phyloP scores from a whole-genome alignment of 2,329 filamentous ascomycete species.

The Fusarium albosuccineum region DNA sequence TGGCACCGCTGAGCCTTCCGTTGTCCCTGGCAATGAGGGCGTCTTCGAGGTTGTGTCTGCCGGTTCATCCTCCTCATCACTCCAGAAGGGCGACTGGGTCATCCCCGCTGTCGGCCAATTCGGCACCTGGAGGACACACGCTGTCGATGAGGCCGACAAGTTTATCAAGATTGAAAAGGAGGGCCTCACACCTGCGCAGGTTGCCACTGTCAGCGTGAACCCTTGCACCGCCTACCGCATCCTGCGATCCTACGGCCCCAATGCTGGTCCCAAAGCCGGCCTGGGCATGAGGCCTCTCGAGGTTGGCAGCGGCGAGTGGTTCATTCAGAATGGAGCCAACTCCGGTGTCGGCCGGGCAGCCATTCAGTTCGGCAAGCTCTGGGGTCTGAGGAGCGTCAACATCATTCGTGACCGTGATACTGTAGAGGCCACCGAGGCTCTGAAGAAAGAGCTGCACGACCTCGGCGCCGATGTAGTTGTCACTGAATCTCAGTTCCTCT shows the following conservation, averaged over 20 bases:
- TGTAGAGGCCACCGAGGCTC: conserved; percentile 71
- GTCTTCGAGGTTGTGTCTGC: conserved; percentile 88
- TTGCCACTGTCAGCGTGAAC: conserved; percentile 91
- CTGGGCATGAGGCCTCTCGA: conserved; percentile 61
- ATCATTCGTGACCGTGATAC: conserved; percentile 81
- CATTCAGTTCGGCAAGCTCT: conserved; percentile 86
- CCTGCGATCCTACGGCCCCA: conserved; percentile 80
- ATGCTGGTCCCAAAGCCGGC: conserved; percentile 59
- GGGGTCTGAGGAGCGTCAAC: conserved; percentile 93
- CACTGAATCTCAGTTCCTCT: conserved; percentile 67
- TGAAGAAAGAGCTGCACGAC: conserved; percentile 64
- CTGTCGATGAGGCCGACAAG: conserved; percentile 68
- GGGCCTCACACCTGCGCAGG: conserved; percentile 80
- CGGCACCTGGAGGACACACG: conserved; percentile 96
- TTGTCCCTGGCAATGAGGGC: conserved; percentile 90
- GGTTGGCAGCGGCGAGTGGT: conserved; percentile 79
- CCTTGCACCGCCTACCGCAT: conserved; percentile 95
- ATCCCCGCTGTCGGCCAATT: conserved; percentile 86
- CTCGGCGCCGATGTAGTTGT: conserved; percentile 71
- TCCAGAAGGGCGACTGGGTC: conserved; percentile 90
- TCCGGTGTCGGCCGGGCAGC: conserved; percentile 91
- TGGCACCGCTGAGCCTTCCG: conserved; percentile 80
- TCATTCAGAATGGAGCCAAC: conserved; percentile 97
- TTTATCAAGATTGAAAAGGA: conserved; percentile 79
- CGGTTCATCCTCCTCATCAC: conserved; percentile 66